Evolutionary conservation across 73 alveolate species (phyloP).

Genomic region (Breviolum minutum): DNA sequence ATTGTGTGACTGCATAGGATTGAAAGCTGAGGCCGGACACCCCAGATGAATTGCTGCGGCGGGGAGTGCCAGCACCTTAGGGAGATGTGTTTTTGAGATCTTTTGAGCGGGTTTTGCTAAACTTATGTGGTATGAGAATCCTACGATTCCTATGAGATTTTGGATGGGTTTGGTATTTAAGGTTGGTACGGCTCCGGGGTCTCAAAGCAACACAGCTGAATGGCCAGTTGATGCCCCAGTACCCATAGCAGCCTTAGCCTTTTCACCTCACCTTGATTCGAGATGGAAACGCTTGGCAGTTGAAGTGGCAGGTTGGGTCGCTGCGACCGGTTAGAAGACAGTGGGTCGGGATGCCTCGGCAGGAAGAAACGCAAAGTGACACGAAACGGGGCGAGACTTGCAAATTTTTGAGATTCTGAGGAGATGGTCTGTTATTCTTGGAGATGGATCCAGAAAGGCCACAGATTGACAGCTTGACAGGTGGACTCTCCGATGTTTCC

Average conservation of each 20-base stretch:
- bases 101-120: neutral
- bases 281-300: neutral
- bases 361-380: neutral
- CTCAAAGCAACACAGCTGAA: conserved; percentile 61
- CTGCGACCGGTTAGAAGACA: conserved; percentile 66
- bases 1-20: neutral
- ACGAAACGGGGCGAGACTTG: neutral
- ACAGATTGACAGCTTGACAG: neutral
- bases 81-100: neutral
- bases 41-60: conserved; percentile 25
- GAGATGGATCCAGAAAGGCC: conserved; percentile 63
- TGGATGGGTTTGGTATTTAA: neutral
- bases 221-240: conserved; percentile 52
- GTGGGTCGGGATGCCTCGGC: conserved; percentile 1
- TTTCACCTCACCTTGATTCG: neutral
- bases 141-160: neutral
- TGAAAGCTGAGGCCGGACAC: neutral
- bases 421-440: conserved; percentile 81
- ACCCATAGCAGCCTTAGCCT: neutral
- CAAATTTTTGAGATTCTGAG: neutral
- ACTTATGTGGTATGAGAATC: neutral
- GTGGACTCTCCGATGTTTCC: neutral
- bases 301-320: conserved; percentile 59
- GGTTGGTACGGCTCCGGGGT: conserved; percentile 93
- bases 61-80: conserved; percentile 8